Base-by-base conservation (phyloP, 2,329 filamentous ascomycete genomes). In the Ceratocystis harringtonii region DNA sequence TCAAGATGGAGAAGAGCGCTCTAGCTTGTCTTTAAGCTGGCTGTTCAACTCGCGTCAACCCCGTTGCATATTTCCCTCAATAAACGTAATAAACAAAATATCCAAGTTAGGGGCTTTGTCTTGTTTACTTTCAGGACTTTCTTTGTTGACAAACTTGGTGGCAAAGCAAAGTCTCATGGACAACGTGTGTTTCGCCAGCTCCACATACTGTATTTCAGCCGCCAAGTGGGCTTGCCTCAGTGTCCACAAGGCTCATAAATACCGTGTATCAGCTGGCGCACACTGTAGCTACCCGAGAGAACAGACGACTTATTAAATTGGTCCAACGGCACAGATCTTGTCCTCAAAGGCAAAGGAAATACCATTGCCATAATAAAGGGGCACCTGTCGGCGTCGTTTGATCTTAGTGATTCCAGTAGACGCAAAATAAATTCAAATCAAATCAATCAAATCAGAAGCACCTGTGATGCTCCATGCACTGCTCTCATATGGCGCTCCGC, bases 241-340 rank as follows among this genome's bases (percentile, higher is more conserved):
- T 3, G n/a, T 30, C 55, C 32, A 30, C 12, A 36, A 30, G 12
- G 3, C 7, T 17, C n/a, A 36, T n/a, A n/a, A 3, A n/a, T n/a
- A 58, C 55, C 12, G 55, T 58, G 55, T n/a, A 7, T 17, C 15
- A n/a, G 10, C 2, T 17, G 1, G 8, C 8, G 8, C 28, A 58
- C 55, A 36, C 55, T 58, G 55, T 58, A 30, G n/a, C 55, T 30
- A 32, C 17, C n/a, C 17, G 25, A n/a, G 28, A 32, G 55, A 58
- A 58, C 55, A 58, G 55, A 58, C 55, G 28, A 8, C 7, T 36
- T n/a, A 2, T 58, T 58, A 58, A 58, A 58, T 58, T 58, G 55
- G 32, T 36, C 3, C 55, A 32, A 36, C 30, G 55, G 55, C 55
- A 58, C 55, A 58, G 55, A 41, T 41, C 28, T 32, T 30, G 32